Conservation (phyloP, 2,329 filamentous ascomycete genomes). For the Aspergillus brunneoviolaceus region DNA sequence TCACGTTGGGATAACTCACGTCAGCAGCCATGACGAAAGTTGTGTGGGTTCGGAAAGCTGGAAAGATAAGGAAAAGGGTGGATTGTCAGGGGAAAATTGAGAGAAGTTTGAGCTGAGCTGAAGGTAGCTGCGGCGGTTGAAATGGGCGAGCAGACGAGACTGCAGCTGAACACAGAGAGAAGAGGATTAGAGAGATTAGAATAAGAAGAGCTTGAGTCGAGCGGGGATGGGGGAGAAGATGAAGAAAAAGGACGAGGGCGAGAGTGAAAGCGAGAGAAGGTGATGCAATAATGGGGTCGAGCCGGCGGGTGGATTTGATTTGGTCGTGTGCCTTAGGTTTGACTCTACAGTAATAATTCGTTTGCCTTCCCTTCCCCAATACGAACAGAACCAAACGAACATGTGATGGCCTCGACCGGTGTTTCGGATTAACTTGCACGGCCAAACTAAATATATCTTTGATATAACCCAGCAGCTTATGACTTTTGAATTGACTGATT, state of each 20-base stretch:
- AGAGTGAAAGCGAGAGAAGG: slow-evolving; percentile 11
- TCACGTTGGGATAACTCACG: slow-evolving; percentile 40
- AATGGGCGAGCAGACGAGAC: neutral
- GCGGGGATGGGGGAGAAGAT: slow-evolving; percentile 7
- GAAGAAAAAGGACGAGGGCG: slow-evolving; percentile 19
- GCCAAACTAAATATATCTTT: neutral
- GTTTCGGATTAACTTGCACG: slow-evolving; percentile 8
- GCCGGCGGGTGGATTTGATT: neutral
- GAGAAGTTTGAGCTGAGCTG: neutral
- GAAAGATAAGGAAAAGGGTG: slow-evolving; percentile 14
- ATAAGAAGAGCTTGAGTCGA: slow-evolving; percentile 7
- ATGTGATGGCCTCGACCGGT: neutral
- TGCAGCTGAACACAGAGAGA: slow-evolving; percentile 7
- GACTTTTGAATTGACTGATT: neutral
- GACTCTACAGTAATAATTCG: neutral
- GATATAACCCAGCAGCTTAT: neutral
- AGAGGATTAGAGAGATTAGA: neutral
- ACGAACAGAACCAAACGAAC: neutral
- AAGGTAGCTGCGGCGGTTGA: slow-evolving; percentile 1
- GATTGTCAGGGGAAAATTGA: slow-evolving; percentile 6
- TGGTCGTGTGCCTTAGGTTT: slow-evolving; percentile 3
- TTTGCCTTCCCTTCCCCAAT: neutral
- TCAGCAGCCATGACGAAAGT: slow-evolving; percentile 32
- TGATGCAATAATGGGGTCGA: slow-evolving; percentile 16
- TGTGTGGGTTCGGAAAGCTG: slow-evolving; percentile 23